Evolutionary conservation across 495 filamentous ascomycete species (phyloP).

Genomic region (Astrothelium subdiscretum): DNA sequence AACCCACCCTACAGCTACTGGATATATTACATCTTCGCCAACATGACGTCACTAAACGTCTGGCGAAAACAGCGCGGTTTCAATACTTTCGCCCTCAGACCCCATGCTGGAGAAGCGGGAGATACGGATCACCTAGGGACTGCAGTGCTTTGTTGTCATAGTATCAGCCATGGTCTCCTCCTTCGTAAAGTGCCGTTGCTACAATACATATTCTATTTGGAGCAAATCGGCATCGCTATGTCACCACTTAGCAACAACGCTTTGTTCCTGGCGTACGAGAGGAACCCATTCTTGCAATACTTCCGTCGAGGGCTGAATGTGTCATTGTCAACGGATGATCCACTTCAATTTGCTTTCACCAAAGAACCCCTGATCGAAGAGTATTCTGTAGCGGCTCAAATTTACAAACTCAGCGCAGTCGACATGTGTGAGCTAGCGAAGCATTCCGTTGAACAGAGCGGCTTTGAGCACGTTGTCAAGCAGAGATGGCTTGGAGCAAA

Average conservation of each 20-base stretch:
- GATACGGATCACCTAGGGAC: constrained; percentile 93
- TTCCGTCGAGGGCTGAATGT: constrained; percentile 92
- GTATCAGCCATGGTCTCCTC: constrained; percentile 90
- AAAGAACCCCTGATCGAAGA: constrained; percentile 98
- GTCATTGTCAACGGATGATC: constrained; percentile 91
- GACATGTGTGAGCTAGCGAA: constrained; percentile 98
- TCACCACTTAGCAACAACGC: constrained; percentile 97
- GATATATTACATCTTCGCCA: constrained; percentile 95
- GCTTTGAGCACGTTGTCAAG: constrained; percentile 82
- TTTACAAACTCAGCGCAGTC: constrained; percentile 92
- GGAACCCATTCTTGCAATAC: constrained; percentile 90
- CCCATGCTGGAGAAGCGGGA: constrained; percentile 93
- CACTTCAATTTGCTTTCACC: constrained; percentile 94
- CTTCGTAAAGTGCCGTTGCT: constrained; percentile 87
- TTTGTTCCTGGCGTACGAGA: constrained; percentile 89
- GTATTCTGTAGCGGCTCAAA: constrained; percentile 94
- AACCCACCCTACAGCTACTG: constrained; percentile 98
- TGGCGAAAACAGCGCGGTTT: constrained; percentile 87
- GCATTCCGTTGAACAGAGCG: constrained; percentile 88
- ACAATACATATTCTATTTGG: constrained; percentile 95
- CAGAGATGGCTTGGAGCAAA: constrained; percentile 75
- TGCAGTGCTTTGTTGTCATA: constrained; percentile 87
- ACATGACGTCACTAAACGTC: constrained; percentile 82
- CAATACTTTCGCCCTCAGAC: constrained; percentile 87
- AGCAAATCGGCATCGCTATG: constrained; percentile 98